Evolutionary conservation across 2,329 filamentous ascomycete species (phyloP).

Genomic region (Sporothrix curviconia): DNA sequence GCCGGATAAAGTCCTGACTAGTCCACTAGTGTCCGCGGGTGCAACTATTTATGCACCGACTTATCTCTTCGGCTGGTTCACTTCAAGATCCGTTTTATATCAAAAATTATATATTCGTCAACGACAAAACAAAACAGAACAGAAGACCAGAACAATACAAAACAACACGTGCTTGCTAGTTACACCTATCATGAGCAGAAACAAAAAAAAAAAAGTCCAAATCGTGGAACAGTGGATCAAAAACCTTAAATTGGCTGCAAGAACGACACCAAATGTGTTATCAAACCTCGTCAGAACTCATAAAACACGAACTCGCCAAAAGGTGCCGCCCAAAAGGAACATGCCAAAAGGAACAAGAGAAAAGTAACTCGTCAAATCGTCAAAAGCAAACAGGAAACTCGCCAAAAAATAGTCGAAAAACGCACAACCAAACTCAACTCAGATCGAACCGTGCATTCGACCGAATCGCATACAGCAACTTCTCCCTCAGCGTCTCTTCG

Average conservation of each 20-base stretch:
- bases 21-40: too few species aligned
- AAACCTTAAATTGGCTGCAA: too few species aligned
- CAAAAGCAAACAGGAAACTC: neutral
- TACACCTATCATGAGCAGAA: too few species aligned
- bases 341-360: neutral
- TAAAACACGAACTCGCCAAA: neutral
- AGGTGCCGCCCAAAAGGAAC: neutral
- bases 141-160: too few species aligned
- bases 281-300: neutral
- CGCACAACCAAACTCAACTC: conserved; percentile 36
- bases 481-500: conserved; percentile 61
- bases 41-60: too few species aligned
- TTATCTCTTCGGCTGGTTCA: too few species aligned
- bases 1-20: conserved; percentile 3
- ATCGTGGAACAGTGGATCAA: too few species aligned
- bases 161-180: too few species aligned
- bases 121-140: too few species aligned
- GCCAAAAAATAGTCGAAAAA: neutral
- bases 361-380: neutral
- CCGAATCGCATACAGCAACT: conserved; percentile 82
- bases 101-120: too few species aligned
- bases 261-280: neutral
- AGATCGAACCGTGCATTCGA: conserved; percentile 90
- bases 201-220: too few species aligned
- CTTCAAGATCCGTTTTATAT: too few species aligned